Evolutionary conservation across 495 filamentous ascomycete genomes (phyloP).

Genomic region (Penicillium cinerascens): DNA sequence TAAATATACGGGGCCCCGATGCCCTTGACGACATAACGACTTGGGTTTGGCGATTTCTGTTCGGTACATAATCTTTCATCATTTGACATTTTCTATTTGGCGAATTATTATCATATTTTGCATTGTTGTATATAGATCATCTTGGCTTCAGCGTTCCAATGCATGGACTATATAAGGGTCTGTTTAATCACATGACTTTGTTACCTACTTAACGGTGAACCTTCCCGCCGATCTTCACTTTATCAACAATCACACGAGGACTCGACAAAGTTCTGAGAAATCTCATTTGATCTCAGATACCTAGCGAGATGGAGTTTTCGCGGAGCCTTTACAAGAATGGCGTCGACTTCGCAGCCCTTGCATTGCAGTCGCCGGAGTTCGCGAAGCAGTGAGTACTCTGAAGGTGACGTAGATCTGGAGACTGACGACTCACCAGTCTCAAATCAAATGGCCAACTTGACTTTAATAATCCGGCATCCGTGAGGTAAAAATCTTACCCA

Average conservation of each 20-base stretch:
- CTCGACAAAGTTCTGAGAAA: neutral
- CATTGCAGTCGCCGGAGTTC: constrained; percentile 55
- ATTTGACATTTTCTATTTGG: neutral
- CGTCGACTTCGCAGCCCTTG: constrained; percentile 59
- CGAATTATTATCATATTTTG: constrained; percentile 1
- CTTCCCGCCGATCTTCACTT: neutral
- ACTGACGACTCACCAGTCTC: constrained; percentile 36
- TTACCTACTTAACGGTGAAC: neutral
- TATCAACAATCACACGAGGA: neutral
- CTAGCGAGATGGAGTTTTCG: too few species aligned
- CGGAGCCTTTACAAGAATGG: constrained; percentile 51
- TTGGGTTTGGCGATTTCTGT: constrained; percentile 6
- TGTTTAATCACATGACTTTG: neutral
- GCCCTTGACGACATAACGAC: constrained; percentile 18
- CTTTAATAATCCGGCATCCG: constrained; percentile 74
- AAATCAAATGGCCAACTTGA: constrained; percentile 66
- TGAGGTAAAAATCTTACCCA: constrained; percentile 48
- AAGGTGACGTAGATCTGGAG: neutral
- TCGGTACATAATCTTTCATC: neutral
- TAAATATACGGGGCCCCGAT: neutral
- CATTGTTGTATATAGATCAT: constrained; percentile 7
- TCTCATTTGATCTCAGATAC: neutral
- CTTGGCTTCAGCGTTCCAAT: neutral
- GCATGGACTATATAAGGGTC: neutral
- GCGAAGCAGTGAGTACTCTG: constrained; percentile 46